Conservation (phyloP, 192 early-diverging fungal species). For the Backusella mclennaniae region DNA sequence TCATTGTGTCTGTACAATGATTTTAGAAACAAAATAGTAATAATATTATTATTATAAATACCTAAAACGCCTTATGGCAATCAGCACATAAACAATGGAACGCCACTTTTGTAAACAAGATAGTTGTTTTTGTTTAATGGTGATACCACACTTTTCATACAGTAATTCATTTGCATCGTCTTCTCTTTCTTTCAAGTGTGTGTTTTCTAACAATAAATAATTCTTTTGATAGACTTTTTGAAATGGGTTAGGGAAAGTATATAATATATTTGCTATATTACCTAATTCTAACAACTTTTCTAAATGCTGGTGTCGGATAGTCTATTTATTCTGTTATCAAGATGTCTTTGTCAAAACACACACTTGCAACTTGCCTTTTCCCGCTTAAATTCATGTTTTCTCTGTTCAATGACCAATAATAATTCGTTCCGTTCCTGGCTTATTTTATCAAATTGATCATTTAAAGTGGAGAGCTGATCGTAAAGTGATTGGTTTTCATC, state of each 20-base stretch:
- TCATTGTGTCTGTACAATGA: neutral
- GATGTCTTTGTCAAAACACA: no score
- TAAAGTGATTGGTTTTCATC: neutral
- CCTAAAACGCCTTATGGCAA: conserved; percentile 3
- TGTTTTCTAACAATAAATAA: neutral
- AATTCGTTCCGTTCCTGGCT: neutral
- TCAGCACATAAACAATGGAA: neutral
- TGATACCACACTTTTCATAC: neutral
- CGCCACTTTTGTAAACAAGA: neutral
- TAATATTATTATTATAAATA: neutral
- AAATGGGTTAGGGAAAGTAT: no score
- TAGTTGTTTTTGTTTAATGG: neutral
- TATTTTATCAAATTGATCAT: neutral
- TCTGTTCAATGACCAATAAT: neutral
- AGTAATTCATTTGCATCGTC: neutral
- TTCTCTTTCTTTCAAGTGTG: neutral
- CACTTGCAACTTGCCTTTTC: neutral
- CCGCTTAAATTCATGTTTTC: conserved; percentile 10
- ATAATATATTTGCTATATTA: neutral
- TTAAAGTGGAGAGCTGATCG: neutral
- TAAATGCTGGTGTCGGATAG: neutral
- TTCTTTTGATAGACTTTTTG: conserved; percentile 2
- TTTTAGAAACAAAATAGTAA: neutral
- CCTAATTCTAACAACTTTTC: neutral
- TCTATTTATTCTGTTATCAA: neutral